A percentile compares a stretch with the other conserved stretches of the same genome.
Evolutionary conservation across 2,329 filamentous ascomycete species (phyloP).

Genomic region (Fusarium udum): DNA sequence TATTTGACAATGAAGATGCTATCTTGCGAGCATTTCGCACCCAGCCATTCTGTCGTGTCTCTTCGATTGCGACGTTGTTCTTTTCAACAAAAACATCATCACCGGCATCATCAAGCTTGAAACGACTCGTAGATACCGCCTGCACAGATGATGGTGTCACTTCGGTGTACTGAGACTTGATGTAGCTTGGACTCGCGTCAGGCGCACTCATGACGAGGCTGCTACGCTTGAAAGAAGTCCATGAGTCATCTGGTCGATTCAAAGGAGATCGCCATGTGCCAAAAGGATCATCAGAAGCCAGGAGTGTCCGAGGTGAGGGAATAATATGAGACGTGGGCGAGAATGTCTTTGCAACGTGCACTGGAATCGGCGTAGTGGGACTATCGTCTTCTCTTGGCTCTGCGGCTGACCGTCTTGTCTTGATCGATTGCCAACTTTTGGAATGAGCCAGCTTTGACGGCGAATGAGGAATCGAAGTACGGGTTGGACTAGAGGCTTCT

Average conservation of each 20-base stretch:
- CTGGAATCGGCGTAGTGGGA: neutral
- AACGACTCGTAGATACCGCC: neutral
- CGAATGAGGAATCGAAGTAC: neutral
- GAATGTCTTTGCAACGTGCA: neutral
- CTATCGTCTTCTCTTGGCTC: neutral
- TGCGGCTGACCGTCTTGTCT: neutral
- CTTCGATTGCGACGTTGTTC: neutral
- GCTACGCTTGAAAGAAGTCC: constrained; percentile 19
- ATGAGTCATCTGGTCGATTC: constrained; percentile 20
- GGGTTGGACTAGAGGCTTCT: neutral
- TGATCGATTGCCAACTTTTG: constrained; percentile 24
- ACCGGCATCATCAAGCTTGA: neutral
- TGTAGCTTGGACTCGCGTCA: constrained; percentile 30
- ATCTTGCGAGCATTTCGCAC: constrained; percentile 38
- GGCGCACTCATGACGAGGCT: constrained; percentile 1
- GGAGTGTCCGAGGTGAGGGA: neutral
- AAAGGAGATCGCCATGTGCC: constrained; percentile 17
- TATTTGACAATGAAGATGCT: constrained; percentile 35
- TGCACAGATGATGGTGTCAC: neutral
- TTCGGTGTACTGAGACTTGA: constrained; percentile 25
- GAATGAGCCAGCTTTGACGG: constrained; percentile 14
- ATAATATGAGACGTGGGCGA: neutral
- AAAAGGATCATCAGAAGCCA: constrained; percentile 20
- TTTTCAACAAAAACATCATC: neutral
- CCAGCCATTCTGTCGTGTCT: constrained; percentile 22